Percentiles rank a stretch among this genome's conserved stretches.
phyloP scores from a whole-genome alignment of 2,329 filamentous ascomycete species.

The Rhynchosporium graminicola region DNA sequence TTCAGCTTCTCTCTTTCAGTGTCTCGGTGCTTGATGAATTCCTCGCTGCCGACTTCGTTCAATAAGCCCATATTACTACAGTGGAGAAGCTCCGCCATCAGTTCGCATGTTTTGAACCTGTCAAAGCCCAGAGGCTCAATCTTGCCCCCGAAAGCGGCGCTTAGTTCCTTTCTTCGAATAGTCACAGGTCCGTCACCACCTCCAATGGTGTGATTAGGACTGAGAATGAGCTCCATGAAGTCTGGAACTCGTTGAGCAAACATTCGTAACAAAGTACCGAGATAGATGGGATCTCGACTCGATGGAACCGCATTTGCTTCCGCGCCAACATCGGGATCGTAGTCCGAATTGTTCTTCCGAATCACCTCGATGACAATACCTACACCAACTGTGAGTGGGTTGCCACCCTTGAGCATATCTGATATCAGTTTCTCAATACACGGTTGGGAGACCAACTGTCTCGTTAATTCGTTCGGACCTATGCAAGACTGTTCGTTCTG shows the following conservation, averaged over 20 bases:
- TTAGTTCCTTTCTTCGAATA: slow-evolving; percentile 71
- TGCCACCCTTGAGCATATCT: slow-evolving; percentile 91
- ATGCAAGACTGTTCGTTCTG: slow-evolving; percentile 99
- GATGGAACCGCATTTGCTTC: slow-evolving; percentile 79
- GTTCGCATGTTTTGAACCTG: slow-evolving; percentile 96
- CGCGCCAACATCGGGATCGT: slow-evolving; percentile 87
- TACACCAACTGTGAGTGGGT: slow-evolving; percentile 91
- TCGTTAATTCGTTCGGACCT: slow-evolving; percentile 92
- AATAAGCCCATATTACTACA: slow-evolving; percentile 98
- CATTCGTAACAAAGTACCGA: slow-evolving; percentile 83
- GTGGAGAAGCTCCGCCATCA: slow-evolving; percentile 96
- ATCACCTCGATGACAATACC: slow-evolving; percentile 99
- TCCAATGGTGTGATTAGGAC: slow-evolving; percentile 60
- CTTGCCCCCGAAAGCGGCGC: slow-evolving; percentile 84
- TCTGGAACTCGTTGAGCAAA: slow-evolving; percentile 91
- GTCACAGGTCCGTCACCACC: slow-evolving; percentile 58
- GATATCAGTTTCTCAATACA: slow-evolving; percentile 84
- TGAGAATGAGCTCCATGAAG: slow-evolving; percentile 89
- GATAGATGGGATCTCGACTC: slow-evolving; percentile 89
- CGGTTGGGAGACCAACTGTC: slow-evolving; percentile 84
- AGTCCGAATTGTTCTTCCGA: slow-evolving; percentile 98
- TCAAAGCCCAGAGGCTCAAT: slow-evolving; percentile 97
- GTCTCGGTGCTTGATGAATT: slow-evolving; percentile 79
- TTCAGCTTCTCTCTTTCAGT: slow-evolving; percentile 78
- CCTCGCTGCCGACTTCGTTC: slow-evolving; percentile 88